A percentile compares a stretch with the other conserved stretches of the same genome.
Conservation (phyloP, 192 early-diverging fungal genomes). For the Allomyces arbusculus region DNA sequence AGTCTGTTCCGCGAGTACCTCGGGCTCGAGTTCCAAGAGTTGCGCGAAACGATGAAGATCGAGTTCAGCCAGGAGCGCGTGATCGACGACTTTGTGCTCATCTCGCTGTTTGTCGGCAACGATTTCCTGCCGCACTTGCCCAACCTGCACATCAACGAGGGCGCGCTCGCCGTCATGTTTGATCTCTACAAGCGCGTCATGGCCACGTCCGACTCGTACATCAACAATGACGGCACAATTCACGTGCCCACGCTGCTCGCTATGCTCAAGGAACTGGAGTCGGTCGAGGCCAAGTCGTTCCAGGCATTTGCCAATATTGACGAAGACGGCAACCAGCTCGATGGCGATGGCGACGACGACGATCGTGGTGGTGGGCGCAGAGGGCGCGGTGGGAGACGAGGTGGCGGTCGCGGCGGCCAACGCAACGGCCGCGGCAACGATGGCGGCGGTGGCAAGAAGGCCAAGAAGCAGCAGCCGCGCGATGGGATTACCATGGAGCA, state of each 20-base stretch:
- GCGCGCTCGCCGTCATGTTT: conserved; percentile 27
- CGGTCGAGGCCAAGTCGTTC: conserved; percentile 31
- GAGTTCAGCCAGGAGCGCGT: conserved; percentile 23
- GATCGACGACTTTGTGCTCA: conserved; percentile 38
- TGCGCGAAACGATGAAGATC: conserved; percentile 13
- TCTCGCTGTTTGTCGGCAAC: conserved; percentile 38
- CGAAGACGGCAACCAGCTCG: not conserved
- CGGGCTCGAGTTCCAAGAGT: conserved; percentile 23
- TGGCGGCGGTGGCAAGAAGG: not conserved
- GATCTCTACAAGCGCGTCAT: conserved; percentile 27
- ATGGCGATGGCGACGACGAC: conserved; percentile 5
- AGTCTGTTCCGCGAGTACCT: conserved; percentile 38
- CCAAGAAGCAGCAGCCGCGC: not conserved
- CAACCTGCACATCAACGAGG: conserved; percentile 54
- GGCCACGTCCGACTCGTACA: conserved; percentile 15
- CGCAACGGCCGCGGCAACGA: not conserved
- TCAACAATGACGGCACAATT: conserved; percentile 32
- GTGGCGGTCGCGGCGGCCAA: conserved; percentile 5
- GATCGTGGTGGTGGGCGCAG: conserved; percentile 8
- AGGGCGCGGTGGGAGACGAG: conserved; percentile 11
- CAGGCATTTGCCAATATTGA: conserved; percentile 8
- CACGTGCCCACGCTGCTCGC: conserved; percentile 15
- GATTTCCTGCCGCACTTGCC: conserved; percentile 69
- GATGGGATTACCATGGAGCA: not conserved
- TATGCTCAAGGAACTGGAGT: conserved; percentile 23